Evolutionary conservation across 805 yeast species (phyloP), one percentile per base, ranked within the genome.

Genomic region (Sporopachydermia quercuum): DNA sequence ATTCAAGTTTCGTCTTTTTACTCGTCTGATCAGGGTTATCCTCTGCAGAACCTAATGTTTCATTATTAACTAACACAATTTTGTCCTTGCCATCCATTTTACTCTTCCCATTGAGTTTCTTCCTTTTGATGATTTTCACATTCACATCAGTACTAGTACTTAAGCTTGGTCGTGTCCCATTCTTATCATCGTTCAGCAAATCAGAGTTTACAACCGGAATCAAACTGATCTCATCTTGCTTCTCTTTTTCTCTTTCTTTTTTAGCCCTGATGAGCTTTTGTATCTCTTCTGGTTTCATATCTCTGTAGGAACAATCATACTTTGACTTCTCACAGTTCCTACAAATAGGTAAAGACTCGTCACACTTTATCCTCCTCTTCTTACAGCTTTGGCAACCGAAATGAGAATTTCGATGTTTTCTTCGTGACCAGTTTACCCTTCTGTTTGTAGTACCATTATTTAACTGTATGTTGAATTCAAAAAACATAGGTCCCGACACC

Each of bases 301-400:
- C 56, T 34, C 66, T 47, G 47, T 72, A 72, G 0, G 76, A 70
- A 50, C 78, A 72, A 14, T 55, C 53, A 15, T 66, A 54, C 40
- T 66, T 64, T 40, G 64, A 62, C 46, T 69, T 62, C 19, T 58
- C 47, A 51, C 83, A 76, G 48, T 74, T 74, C 39, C 56, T 54
- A 48, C 84, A 76, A 38, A 61, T 57, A 2, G 81, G 82, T 14
- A 72, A 59, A 19, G 61, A 58, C 53, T 76, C 83, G 53, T 76
- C 80, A 53, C 83, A 76, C 47, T 76, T 76, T 50, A 76, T 71
- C 34, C 79, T 61, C 34, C 82, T 64, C 38, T 65, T 61, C 49
- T 76, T 75, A 54, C 83, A 76, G 15, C 76, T 74, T 2, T 72
- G 74, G 56, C 91, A 80, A n/a, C 91, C 89, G 39, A 71, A 52